Evolutionary conservation across 1,284 basidiomycete genomes (phyloP).

Genomic region (Stygiomarasmius scandens): DNA sequence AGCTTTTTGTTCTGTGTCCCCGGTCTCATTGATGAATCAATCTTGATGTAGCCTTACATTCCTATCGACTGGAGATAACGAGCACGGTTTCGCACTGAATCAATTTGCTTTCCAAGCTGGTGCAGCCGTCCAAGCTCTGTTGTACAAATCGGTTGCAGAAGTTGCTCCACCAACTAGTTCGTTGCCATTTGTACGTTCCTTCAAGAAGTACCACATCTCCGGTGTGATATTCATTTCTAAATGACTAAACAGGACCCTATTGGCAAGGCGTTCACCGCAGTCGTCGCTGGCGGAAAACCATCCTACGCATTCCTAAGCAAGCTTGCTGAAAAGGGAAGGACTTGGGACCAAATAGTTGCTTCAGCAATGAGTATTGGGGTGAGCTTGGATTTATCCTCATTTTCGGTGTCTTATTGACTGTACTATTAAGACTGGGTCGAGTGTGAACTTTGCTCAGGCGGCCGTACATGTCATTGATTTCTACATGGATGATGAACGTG

Average conservation of each 20-base stretch:
- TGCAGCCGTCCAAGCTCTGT: constrained; percentile 34
- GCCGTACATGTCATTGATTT: constrained; percentile 56
- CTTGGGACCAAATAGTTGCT: constrained; percentile 45
- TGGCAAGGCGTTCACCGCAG: constrained; percentile 20
- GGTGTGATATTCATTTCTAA: not conserved
- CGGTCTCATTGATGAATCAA: not conserved
- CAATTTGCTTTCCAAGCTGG: constrained; percentile 32
- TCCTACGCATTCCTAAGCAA: constrained; percentile 46
- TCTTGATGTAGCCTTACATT: constrained; percentile 28
- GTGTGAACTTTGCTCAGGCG: constrained; percentile 19
- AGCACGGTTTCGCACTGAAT: constrained; percentile 33
- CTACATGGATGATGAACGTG: constrained; percentile 49
- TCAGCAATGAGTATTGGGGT: constrained; percentile 52
- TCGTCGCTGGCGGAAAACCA: constrained; percentile 34
- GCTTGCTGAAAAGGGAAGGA: constrained; percentile 43
- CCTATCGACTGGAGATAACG: constrained; percentile 37
- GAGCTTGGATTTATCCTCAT: constrained; percentile 47
- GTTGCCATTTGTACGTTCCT: constrained; percentile 23
- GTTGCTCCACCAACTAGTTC: constrained; percentile 30
- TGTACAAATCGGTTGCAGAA: constrained; percentile 36
- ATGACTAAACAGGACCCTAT: constrained; percentile 12
- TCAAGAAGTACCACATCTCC: not conserved
- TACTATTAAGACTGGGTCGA: not conserved
- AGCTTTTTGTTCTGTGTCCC: not conserved
- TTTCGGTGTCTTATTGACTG: constrained; percentile 28